These are phyloP conservation scores for Penicillium daleae DNA, from an alignment of 495 filamentous ascomycete species.

Conservation along the genomic window DNA sequence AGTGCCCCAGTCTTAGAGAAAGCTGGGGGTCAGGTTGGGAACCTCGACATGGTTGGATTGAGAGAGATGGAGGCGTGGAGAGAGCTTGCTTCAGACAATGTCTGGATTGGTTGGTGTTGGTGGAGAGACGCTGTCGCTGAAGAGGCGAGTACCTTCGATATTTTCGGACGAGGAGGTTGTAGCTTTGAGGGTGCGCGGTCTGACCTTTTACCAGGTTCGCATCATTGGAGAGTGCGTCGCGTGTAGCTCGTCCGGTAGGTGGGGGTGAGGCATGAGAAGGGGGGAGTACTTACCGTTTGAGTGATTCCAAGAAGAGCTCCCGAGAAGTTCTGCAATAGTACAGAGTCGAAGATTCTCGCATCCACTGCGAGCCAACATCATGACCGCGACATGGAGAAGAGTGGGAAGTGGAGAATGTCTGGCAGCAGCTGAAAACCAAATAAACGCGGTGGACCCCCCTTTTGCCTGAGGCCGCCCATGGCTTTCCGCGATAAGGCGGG, in stretches of 20 bases:
- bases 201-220: constrained; percentile 67
- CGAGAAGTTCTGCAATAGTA: neutral
- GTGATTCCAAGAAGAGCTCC: neutral
- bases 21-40: neutral
- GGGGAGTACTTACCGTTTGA: neutral
- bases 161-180: constrained; percentile 13
- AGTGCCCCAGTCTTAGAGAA: neutral
- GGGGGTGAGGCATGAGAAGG: neutral
- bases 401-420: constrained; percentile 5
- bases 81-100: neutral
- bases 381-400: neutral
- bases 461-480: constrained; percentile 16
- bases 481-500: constrained; percentile 29
- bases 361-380: neutral
- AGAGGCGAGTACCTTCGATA: constrained; percentile 31
- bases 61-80: neutral
- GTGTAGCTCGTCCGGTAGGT: constrained; percentile 8
- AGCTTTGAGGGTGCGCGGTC: constrained; percentile 40
- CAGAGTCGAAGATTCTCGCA: neutral
- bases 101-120: neutral
- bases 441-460: constrained; percentile 3
- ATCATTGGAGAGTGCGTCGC: constrained; percentile 54
- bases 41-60: neutral
- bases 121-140: neutral
- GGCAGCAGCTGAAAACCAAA: neutral